These are phyloP conservation scores for Amaranthus cruentus DNA, from an alignment of 148 eudicot species.

Conservation along the genomic window DNA sequence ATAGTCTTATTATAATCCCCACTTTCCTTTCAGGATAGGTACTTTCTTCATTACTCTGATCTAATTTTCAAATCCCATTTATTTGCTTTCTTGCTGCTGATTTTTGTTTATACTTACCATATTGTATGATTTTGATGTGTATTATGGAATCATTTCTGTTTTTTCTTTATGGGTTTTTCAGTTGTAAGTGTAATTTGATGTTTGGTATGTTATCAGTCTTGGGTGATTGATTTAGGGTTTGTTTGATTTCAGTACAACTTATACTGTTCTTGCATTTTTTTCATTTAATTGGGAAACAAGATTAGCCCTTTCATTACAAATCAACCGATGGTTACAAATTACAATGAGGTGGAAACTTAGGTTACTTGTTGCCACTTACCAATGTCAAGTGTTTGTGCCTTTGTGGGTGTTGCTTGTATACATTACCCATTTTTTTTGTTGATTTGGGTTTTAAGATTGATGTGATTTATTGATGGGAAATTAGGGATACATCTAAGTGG, in stretches of 20 bases:
- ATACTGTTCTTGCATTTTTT: not conserved
- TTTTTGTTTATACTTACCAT: not conserved
- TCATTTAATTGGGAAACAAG: not conserved
- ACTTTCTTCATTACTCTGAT: constrained; percentile 12
- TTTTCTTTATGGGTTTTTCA: constrained; percentile 8
- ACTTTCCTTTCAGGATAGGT: constrained; percentile 16
- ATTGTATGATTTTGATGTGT: not conserved
- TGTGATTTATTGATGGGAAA: constrained; percentile 9
- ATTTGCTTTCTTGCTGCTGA: not conserved
- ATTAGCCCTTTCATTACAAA: constrained; percentile 8
- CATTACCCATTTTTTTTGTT: not conserved
- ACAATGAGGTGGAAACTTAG: constrained; percentile 12
- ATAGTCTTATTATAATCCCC: constrained; percentile 4
- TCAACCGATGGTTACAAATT: not conserved
- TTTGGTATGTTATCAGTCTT: constrained; percentile 4
- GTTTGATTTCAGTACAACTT: not conserved
- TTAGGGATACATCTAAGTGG: constrained; percentile 11
- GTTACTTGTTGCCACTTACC: not conserved
- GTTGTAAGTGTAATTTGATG: not conserved
- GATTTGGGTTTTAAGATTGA: not conserved
- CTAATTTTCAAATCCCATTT: not conserved
- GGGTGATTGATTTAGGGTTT: constrained; percentile 18
- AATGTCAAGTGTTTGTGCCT: not conserved
- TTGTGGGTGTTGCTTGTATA: not conserved
- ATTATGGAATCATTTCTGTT: not conserved